Evolutionary conservation across 2,329 filamentous ascomycete species (phyloP).

Genomic region (Ascochyta clinopodiicola): DNA sequence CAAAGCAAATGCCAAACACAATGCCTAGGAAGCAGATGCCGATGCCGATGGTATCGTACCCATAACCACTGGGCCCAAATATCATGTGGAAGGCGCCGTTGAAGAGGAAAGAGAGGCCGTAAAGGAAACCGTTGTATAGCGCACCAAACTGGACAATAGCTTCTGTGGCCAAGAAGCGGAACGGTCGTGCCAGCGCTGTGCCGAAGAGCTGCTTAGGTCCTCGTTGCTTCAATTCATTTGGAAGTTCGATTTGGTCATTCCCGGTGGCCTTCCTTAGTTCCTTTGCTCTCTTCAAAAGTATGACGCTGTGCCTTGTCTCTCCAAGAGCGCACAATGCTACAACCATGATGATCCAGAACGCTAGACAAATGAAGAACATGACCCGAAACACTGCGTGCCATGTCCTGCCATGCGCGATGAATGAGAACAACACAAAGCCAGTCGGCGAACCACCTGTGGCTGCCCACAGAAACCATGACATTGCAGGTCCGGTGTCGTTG

Average conservation of each 20-base stretch:
- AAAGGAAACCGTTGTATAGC: constrained; percentile 58
- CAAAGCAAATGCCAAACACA: constrained; percentile 51
- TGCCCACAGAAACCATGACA: constrained; percentile 56
- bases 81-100: constrained; percentile 59
- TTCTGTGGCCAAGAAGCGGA: constrained; percentile 55
- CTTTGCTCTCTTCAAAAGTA: constrained; percentile 49
- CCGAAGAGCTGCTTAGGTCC: constrained; percentile 50
- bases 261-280: constrained; percentile 34
- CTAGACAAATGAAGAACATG: constrained; percentile 54
- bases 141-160: constrained; percentile 58
- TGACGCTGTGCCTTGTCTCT: constrained; percentile 55
- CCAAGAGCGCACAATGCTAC: constrained; percentile 46
- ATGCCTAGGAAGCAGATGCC: constrained; percentile 53
- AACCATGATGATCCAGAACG: constrained; percentile 53
- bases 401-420: constrained; percentile 52
- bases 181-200: constrained; percentile 55
- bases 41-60: constrained; percentile 49
- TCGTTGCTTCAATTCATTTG: constrained; percentile 50
- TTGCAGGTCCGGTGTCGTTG: constrained; percentile 51
- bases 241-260: constrained; percentile 40
- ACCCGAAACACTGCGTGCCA: constrained; percentile 57
- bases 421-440: constrained; percentile 56
- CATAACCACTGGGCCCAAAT: constrained; percentile 54
- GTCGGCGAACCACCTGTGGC: constrained; percentile 55
- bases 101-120: constrained; percentile 58